phyloP scores from a whole-genome alignment of 2,329 filamentous ascomycete species.

The Aspergillus sergii region DNA sequence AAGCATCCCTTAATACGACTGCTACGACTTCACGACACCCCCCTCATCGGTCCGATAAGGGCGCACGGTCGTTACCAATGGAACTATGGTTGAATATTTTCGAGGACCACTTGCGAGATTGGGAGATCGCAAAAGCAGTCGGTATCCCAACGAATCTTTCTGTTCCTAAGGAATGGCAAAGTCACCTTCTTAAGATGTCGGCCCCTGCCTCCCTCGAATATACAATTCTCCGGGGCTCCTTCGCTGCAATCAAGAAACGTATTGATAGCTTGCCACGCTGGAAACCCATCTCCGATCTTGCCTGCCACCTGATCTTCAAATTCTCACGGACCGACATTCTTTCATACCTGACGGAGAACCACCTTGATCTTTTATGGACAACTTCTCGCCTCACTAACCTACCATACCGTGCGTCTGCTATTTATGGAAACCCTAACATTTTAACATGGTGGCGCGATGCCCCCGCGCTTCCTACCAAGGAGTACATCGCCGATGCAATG shows the following conservation, averaged over 20 bases:
- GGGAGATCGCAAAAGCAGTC: constrained; percentile 83
- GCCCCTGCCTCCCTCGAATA: constrained; percentile 79
- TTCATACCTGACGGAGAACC: constrained; percentile 67
- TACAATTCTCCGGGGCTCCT: constrained; percentile 73
- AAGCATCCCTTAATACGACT: constrained; percentile 43
- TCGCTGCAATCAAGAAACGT: constrained; percentile 71
- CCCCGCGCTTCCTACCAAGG: constrained; percentile 78
- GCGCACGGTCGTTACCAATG: constrained; percentile 62
- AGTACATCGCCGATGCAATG: constrained; percentile 82
- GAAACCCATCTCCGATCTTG: constrained; percentile 74
- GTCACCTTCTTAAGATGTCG: constrained; percentile 64
- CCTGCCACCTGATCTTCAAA: constrained; percentile 87
- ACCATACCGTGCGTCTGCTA: constrained; percentile 83
- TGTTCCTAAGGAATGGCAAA: constrained; percentile 72
- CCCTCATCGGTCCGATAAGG: constrained; percentile 25
- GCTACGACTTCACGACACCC: constrained; percentile 26
- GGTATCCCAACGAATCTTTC: constrained; percentile 78
- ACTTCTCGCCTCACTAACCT: constrained; percentile 81
- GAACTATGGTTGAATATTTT: constrained; percentile 91
- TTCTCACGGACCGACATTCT: constrained; percentile 83
- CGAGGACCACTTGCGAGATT: constrained; percentile 75
- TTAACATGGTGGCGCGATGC: constrained; percentile 90
- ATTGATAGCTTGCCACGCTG: constrained; percentile 70
- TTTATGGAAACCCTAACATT: constrained; percentile 81
- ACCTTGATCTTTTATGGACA: constrained; percentile 77